These are phyloP conservation scores for Aethionema arabicum DNA, from an alignment of 345 rosid genomes.

Conservation along the genomic window DNA sequence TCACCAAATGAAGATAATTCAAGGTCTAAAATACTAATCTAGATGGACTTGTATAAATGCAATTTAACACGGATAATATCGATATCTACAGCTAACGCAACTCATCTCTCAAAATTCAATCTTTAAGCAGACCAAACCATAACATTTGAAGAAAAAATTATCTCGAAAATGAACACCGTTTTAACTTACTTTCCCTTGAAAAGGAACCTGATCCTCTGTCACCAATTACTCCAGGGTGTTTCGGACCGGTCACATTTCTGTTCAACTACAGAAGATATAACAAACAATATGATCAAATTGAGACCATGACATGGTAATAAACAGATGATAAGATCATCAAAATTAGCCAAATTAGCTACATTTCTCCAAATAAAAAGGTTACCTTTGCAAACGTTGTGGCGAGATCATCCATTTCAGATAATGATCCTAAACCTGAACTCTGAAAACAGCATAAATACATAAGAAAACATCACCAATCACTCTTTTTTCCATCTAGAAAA, in stretches of 20 bases:
- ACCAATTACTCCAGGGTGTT: slow-evolving; percentile 90
- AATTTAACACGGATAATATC: background rate
- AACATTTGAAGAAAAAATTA: background rate
- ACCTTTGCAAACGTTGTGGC: slow-evolving; percentile 96
- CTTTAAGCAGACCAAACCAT: background rate
- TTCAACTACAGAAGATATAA: slow-evolving; percentile 58
- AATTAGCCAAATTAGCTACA: background rate
- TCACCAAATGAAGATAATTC: too few species aligned
- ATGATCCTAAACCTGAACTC: slow-evolving; percentile 63
- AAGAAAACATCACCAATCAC: background rate
- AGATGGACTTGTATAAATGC: background rate
- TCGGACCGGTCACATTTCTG: slow-evolving; percentile 91
- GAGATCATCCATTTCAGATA: slow-evolving; percentile 90
- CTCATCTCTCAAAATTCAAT: background rate
- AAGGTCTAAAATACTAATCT: background rate
- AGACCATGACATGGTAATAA: background rate
- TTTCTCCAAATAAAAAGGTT: slow-evolving; percentile 18
- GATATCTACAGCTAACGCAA: background rate
- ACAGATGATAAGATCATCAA: background rate
- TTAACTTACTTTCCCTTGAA: slow-evolving; percentile 95
- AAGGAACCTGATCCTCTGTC: slow-evolving; percentile 93
- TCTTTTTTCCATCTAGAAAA: background rate
- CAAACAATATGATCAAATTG: slow-evolving; percentile 10
- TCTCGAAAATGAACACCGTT: background rate
- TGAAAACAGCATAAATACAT: slow-evolving; percentile 32